Evolutionary conservation across 495 filamentous ascomycete genomes (phyloP).

Genomic region (Penicillium bovifimosum): DNA sequence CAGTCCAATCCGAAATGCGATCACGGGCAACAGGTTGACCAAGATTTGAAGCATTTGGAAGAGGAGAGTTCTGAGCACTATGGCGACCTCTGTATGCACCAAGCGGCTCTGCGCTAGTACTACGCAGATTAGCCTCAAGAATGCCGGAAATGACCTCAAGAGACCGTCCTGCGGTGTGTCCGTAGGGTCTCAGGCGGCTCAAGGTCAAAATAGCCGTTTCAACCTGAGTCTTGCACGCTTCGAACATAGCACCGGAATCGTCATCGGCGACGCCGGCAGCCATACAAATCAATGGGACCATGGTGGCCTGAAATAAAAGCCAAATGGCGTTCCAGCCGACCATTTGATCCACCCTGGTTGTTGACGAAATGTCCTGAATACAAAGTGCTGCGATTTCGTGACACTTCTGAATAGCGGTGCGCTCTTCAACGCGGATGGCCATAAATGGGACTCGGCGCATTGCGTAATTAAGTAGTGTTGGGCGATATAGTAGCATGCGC

Average conservation of each 20-base stretch:
- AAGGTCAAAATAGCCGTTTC: slow-evolving; percentile 60
- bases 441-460: slow-evolving; percentile 52
- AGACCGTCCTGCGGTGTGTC: slow-evolving; percentile 56
- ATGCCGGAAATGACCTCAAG: slow-evolving; percentile 59
- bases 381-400: slow-evolving; percentile 56
- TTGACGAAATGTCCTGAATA: slow-evolving; percentile 58
- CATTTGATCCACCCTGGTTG: slow-evolving; percentile 60
- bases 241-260: slow-evolving; percentile 43
- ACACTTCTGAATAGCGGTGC: slow-evolving; percentile 57
- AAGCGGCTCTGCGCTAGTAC: slow-evolving; percentile 3
- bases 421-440: slow-evolving; percentile 51
- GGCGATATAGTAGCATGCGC: slow-evolving; percentile 65
- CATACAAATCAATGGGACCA: slow-evolving; percentile 65
- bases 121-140: slow-evolving; percentile 46
- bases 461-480: slow-evolving; percentile 59
- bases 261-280: slow-evolving; percentile 38
- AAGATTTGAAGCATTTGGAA: background rate
- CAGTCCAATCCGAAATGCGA: slow-evolving; percentile 8
- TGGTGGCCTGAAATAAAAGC: slow-evolving; percentile 68
- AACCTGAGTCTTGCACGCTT: slow-evolving; percentile 41
- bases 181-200: slow-evolving; percentile 59
- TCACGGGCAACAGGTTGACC: background rate
- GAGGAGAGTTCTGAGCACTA: background rate
- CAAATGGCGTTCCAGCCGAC: slow-evolving; percentile 74
- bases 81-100: background rate